Percentiles rank a stretch among this genome's conserved stretches.
Evolutionary conservation across 495 filamentous ascomycete species (phyloP).

Genomic region (Elasticomyces elasticus): DNA sequence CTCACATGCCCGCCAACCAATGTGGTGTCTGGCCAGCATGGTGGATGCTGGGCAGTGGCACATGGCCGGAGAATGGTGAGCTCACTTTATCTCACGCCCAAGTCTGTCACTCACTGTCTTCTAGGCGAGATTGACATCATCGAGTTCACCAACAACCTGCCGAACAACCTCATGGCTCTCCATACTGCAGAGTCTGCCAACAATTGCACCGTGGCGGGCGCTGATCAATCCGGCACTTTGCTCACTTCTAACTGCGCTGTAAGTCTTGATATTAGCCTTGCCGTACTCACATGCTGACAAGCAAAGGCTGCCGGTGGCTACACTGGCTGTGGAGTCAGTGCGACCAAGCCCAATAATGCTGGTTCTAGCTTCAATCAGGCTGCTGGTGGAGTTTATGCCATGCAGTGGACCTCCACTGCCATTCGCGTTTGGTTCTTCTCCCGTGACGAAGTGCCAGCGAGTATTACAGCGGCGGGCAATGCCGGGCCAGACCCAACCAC

Average conservation of each 20-base stretch:
- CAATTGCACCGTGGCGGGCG: conserved; percentile 50
- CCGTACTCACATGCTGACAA: background rate
- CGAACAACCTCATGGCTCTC: conserved; percentile 59
- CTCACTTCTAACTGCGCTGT: conserved; percentile 48
- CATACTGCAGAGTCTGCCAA: conserved; percentile 52
- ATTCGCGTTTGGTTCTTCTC: conserved; percentile 77
- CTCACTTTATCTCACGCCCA: conserved; percentile 32
- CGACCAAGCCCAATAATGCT: conserved; percentile 37
- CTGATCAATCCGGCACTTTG: conserved; percentile 40
- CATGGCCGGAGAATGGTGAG: conserved; percentile 73
- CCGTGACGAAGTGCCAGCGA: conserved; percentile 47
- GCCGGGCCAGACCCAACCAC: conserved; percentile 31
- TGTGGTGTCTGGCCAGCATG: conserved; percentile 32
- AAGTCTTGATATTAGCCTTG: conserved; percentile 26
- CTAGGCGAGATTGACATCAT: conserved; percentile 51
- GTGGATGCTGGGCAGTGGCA: conserved; percentile 36
- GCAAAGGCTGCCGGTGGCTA: conserved; percentile 3
- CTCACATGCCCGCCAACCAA: conserved; percentile 29
- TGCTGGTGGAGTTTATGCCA: conserved; percentile 63
- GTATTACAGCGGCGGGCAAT: conserved; percentile 47
- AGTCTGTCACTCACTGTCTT: background rate
- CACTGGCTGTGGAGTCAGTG: conserved; percentile 3
- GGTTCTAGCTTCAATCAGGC: conserved; percentile 59
- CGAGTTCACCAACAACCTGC: conserved; percentile 66
- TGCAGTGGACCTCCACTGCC: conserved; percentile 59